phyloP scores from a whole-genome alignment of 2,329 filamentous ascomycete species.

The Claviceps sp. region DNA sequence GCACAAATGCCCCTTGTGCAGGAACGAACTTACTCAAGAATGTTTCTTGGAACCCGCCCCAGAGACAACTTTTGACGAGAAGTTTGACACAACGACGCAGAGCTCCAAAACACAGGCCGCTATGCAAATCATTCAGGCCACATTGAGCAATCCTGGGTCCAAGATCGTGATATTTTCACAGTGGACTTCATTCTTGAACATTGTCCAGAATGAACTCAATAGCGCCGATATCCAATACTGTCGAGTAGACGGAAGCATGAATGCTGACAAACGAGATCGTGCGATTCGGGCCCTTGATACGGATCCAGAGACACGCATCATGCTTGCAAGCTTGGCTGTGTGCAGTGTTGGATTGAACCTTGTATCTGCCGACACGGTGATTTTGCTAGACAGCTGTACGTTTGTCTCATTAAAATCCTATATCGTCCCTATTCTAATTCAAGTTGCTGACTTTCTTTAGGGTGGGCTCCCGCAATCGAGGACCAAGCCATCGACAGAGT shows the following conservation, averaged over 20 bases:
- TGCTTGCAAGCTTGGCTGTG: slow-evolving; percentile 71
- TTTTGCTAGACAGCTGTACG: slow-evolving; percentile 63
- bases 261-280: slow-evolving; percentile 52
- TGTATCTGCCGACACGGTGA: slow-evolving; percentile 72
- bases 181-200: slow-evolving; percentile 62
- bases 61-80: slow-evolving; percentile 33
- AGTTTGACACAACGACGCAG: slow-evolving; percentile 48
- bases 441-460: slow-evolving; percentile 13
- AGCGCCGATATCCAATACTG: slow-evolving; percentile 48
- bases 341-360: slow-evolving; percentile 80
- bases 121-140: slow-evolving; percentile 60
- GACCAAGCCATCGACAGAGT: slow-evolving; percentile 85
- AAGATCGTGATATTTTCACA: slow-evolving; percentile 67
- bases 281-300: slow-evolving; percentile 55
- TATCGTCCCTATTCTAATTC: too few species aligned
- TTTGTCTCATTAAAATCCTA: slow-evolving; percentile 1
- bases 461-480: slow-evolving; percentile 90
- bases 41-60: slow-evolving; percentile 51
- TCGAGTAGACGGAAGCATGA: slow-evolving; percentile 74
- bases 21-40: slow-evolving; percentile 48
- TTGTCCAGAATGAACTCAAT: slow-evolving; percentile 56
- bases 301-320: slow-evolving; percentile 54
- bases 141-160: slow-evolving; percentile 46
- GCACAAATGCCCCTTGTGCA: slow-evolving; percentile 75
- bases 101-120: slow-evolving; percentile 77